Evolutionary conservation across 805 yeast species (phyloP).

Genomic region (Saccharomycopsis capsularis): DNA sequence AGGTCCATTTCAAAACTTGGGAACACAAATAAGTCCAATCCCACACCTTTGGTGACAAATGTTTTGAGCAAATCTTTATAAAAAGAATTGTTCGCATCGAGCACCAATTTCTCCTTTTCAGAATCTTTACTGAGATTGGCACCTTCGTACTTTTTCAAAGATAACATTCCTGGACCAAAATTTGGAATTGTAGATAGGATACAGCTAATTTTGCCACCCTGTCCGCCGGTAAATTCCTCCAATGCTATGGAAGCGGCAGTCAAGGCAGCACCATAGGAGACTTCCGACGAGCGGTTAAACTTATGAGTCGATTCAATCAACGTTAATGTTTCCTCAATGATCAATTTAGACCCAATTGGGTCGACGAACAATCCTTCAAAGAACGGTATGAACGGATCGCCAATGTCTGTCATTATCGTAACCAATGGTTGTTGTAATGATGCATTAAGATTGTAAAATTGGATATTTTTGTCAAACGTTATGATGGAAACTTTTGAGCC

Average conservation of each 20-base stretch:
- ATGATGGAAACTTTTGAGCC: slow-evolving; percentile 60
- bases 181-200: slow-evolving; percentile 66
- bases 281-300: slow-evolving; percentile 41
- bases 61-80: slow-evolving; percentile 55
- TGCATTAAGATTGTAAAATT: slow-evolving; percentile 63
- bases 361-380: slow-evolving; percentile 72
- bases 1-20: slow-evolving; percentile 62
- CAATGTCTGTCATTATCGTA: slow-evolving; percentile 59
- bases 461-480: slow-evolving; percentile 65
- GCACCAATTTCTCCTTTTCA: slow-evolving; percentile 40
- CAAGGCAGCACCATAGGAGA: slow-evolving; percentile 75
- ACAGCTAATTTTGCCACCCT: slow-evolving; percentile 80
- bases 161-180: slow-evolving; percentile 81
- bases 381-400: slow-evolving; percentile 79
- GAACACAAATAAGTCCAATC: slow-evolving; percentile 70
- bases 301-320: slow-evolving; percentile 43
- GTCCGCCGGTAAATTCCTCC: slow-evolving; percentile 39
- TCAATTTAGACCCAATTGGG: slow-evolving; percentile 55
- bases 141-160: slow-evolving; percentile 40
- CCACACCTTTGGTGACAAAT: slow-evolving; percentile 52
- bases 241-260: slow-evolving; percentile 60
- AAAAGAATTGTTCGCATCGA: slow-evolving; percentile 53
- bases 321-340: slow-evolving; percentile 62
- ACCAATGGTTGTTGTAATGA: slow-evolving; percentile 49
- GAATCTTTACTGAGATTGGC: slow-evolving; percentile 4